Conservation (phyloP, 768 basidiomycete genomes). For the Trametes villosa region DNA sequence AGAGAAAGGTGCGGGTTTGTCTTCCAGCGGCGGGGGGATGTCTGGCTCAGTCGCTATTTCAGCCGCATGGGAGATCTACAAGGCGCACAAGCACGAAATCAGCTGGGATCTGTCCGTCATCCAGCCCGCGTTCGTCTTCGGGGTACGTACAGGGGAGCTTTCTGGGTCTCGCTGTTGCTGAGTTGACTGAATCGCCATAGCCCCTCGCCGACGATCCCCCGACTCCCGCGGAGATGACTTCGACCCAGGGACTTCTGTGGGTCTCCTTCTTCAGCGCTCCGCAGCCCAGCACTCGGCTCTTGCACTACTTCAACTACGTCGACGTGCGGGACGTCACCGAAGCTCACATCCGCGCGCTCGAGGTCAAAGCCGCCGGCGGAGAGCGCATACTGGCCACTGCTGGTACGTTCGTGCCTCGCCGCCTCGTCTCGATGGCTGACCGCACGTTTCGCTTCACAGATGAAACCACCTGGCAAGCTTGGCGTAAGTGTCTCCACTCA, state of each 20-base stretch:
- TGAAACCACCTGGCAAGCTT: constrained; percentile 22
- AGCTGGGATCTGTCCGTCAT: constrained; percentile 39
- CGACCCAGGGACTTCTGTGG: background rate
- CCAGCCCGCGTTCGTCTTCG: constrained; percentile 51
- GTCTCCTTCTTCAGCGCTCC: background rate
- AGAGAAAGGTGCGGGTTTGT: no score
- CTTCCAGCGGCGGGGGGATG: no score
- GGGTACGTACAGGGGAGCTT: background rate
- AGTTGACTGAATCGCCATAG: background rate
- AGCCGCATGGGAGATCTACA: constrained; percentile 55
- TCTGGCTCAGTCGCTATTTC: no score
- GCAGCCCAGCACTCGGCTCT: background rate
- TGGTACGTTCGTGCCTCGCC: constrained; percentile 22
- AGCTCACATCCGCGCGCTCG: constrained; percentile 34
- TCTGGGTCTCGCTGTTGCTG: background rate
- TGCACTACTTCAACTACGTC: constrained; percentile 25
- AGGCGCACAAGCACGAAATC: constrained; percentile 46
- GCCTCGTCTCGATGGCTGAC: background rate
- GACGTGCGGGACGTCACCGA: constrained; percentile 43
- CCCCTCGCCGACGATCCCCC: constrained; percentile 1
- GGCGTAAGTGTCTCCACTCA: constrained; percentile 7
- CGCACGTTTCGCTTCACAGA: background rate
- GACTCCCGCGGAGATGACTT: background rate
- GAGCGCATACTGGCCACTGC: constrained; percentile 42
- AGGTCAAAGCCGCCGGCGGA: constrained; percentile 39